phyloP scores from a whole-genome alignment of 2,329 filamentous ascomycete genomes.

The Celoporthe dispersa region DNA sequence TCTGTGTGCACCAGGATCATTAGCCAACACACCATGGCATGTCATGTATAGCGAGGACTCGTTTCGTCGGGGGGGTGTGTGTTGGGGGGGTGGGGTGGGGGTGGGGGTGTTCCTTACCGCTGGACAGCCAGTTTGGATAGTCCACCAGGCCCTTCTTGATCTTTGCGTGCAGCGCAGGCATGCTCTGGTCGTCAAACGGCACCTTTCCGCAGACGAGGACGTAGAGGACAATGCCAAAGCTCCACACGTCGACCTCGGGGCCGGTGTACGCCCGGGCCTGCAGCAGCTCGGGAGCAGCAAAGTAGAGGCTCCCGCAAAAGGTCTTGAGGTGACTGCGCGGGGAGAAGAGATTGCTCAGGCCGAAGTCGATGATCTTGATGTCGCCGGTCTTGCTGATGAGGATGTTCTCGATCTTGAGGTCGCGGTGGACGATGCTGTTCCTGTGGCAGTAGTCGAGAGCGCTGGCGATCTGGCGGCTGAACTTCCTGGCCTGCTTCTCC shows the following conservation, averaged over 20 bases:
- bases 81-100: neutral
- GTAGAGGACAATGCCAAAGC: conserved; percentile 97
- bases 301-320: conserved; percentile 97
- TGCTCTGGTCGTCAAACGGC: conserved; percentile 98
- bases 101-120: conserved; percentile 75
- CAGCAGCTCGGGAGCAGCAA: conserved; percentile 91
- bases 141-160: conserved; percentile 98
- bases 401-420: conserved; percentile 99
- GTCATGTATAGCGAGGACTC: neutral
- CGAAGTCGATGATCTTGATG: conserved; percentile 99
- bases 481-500: conserved; percentile 97
- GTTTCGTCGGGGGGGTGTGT: no score
- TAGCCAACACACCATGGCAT: neutral
- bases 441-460: conserved; percentile 96
- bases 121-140: conserved; percentile 90
- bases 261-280: conserved; percentile 95
- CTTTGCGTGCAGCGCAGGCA: conserved; percentile 97
- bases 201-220: conserved; percentile 97
- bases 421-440: conserved; percentile 96
- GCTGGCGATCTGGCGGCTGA: conserved; percentile 95
- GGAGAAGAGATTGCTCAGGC: conserved; percentile 92
- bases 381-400: conserved; percentile 98
- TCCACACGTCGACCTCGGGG: conserved; percentile 97
- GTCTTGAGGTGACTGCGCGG: conserved; percentile 87
- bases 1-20: conserved; percentile 56